Base-by-base conservation (phyloP, 345 rosid species). In the Theobroma cacao region DNA sequence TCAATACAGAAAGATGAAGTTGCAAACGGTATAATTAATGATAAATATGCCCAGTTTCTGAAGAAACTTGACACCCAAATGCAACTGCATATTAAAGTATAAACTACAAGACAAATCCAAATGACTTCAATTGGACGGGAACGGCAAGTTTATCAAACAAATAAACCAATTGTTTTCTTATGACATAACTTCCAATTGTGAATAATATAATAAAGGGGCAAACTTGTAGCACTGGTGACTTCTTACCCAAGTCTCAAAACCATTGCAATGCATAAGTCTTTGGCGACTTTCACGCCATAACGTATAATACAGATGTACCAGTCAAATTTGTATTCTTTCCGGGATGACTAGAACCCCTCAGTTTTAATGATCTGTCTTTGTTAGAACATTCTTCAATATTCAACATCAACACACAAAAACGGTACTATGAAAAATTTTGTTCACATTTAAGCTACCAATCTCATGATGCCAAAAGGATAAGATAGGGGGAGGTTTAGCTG, bases 81-180 rank as follows among this genome's bases (percentile, higher is more conserved):
- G 50, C 20, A 67, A 40, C 3, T 11, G 0, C 15, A 7, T 22
- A 66, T 66, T 43, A 48, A 70, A 48, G 20, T 3, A 28, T 9
- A 3, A 47, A 30, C 74, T 7, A 47, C 7, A 69, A 47, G 33
- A 45, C 55, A 47, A 69, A 68, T 26, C 52, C 14, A 26, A 26
- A 45, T 6, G 15, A 15, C 3, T 47, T 13, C 36, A 34, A 48
- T 1, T 18, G 30, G 17, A 48, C 14, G 22, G 26, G 18, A 31
- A 47, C 28, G 59, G 74, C 74, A 31, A 50, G 43, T 50, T 50
- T 31, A 71, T 50, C 59, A 50, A 72, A 70, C 40, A 70, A 70
- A 3, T 7, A 68, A 26, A 47, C 9, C 12, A 47, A 69, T 45
- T 0, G 17, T 17, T 67, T 45, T 68, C 8, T 13, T 45, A 1